These are phyloP conservation scores for Ustilago lituana DNA, from an alignment of 1,284 basidiomycete species.

Conservation along the genomic window DNA sequence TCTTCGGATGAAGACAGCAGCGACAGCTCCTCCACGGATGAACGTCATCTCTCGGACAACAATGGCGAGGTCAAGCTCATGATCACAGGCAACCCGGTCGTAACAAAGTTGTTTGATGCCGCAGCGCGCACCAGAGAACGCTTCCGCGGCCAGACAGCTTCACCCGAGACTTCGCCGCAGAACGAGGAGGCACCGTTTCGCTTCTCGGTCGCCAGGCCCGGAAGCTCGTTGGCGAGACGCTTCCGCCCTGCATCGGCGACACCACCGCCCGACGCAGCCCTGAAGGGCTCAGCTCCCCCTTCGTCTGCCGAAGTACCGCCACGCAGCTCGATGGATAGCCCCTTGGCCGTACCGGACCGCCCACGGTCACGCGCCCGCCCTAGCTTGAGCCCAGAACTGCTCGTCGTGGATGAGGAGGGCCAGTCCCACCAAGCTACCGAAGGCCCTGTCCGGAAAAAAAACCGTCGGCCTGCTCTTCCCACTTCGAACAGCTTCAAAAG, in stretches of 20 bases:
- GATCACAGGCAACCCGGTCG: constrained; percentile 52
- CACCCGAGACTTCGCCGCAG: constrained; percentile 23
- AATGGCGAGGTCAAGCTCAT: constrained; percentile 51
- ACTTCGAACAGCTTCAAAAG: constrained; percentile 27
- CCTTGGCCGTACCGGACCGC: constrained; percentile 3
- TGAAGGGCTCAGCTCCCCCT: constrained; percentile 6
- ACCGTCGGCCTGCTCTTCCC: constrained; percentile 3
- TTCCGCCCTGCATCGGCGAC: constrained; percentile 20
- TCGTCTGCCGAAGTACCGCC: constrained; percentile 5
- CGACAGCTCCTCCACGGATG: constrained; percentile 6
- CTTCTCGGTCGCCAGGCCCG: constrained; percentile 26
- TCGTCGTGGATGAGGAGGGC: constrained; percentile 48
- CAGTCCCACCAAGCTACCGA: constrained; percentile 15
- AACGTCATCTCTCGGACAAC: not conserved
- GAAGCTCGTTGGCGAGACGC: constrained; percentile 25
- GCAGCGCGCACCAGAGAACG: constrained; percentile 19
- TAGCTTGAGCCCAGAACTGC: constrained; percentile 19
- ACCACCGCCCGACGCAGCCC: constrained; percentile 10
- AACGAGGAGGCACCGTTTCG: constrained; percentile 26
- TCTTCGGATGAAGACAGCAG: constrained; percentile 30
- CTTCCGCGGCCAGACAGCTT: constrained; percentile 18
- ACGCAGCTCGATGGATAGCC: constrained; percentile 6
- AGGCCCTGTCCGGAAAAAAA: not conserved
- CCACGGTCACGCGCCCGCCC: constrained; percentile 6
- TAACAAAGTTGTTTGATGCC: constrained; percentile 31